Conservation (phyloP, 106 monocot genomes). For the Dactylorhiza incarnata region DNA sequence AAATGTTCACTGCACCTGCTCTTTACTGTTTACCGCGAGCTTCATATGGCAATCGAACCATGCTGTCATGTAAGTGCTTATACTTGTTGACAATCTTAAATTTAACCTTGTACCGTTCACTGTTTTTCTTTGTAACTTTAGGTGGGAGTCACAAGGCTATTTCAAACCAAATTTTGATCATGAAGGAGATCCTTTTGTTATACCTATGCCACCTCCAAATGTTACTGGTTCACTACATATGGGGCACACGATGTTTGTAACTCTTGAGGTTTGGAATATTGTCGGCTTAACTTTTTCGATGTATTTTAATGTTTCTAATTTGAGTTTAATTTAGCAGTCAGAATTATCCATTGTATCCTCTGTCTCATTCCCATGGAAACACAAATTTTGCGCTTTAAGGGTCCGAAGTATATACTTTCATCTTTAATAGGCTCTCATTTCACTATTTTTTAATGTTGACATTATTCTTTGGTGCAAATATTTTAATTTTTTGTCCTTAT, state of each 20-base stretch:
- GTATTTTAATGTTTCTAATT: background rate
- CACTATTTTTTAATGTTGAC: background rate
- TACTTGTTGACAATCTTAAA: background rate
- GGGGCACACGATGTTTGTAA: constrained; percentile 99
- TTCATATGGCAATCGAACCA: background rate
- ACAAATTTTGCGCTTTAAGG: no score
- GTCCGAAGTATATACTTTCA: background rate
- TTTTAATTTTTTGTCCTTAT: no score
- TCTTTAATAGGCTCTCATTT: constrained; percentile 1
- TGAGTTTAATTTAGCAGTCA: background rate
- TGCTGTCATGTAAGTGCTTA: background rate
- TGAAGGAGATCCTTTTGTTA: constrained; percentile 83
- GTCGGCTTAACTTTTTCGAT: background rate
- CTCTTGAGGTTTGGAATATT: constrained; percentile 68
- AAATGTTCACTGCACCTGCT: background rate
- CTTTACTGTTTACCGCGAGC: background rate
- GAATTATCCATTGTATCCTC: background rate
- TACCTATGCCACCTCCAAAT: constrained; percentile 99
- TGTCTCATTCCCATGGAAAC: background rate
- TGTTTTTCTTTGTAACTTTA: constrained; percentile 11
- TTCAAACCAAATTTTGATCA: constrained; percentile 91
- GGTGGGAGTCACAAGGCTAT: constrained; percentile 95
- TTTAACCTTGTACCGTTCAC: background rate
- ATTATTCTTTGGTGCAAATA: background rate
- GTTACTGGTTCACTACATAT: constrained; percentile 95